Evolutionary conservation across 768 basidiomycete genomes (phyloP), one percentile per base, ranked within the genome.

Genomic region (Gelatoporia subvermispora): DNA sequence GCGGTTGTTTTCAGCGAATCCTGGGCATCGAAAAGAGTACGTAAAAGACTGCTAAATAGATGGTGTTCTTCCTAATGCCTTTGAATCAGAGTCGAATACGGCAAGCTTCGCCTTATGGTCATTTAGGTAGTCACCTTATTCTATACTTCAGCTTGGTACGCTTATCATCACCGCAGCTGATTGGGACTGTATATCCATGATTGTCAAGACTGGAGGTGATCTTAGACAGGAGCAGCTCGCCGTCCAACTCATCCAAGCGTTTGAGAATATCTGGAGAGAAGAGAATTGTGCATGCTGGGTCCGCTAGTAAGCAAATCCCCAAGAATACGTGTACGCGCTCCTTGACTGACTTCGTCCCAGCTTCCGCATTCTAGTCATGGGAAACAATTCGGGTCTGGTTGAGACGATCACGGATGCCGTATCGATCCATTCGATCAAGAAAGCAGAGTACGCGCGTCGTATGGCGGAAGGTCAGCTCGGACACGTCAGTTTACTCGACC

Each of bases 381-480:
- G 94, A 4, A 89, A 87, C 40, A 81, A 81, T 2, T 97, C 96
- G 11, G 96, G 94, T 20, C 68, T 99, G 43, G 92, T 99, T 0
- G 96, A 99, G 69, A 99, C 96, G 0, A 97, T 99, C 55, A 97
- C 93, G 3, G 96, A 99, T 58, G 89, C 95, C 0, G 93, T 98
- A 0, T 98, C 96, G 4, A 92, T 99, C 57, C 96, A 99, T 64
- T 98, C 96, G 1, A 96, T 99, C 66, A 99, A 99, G 75, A 99
- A 99, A 69, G 88, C 92, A 2, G 95, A 96, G 64, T 98, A 98
- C 66, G 94, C 95, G 1, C 80, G 91, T 56, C 76, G 92, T 47
- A 68, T 95, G 47, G 79, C 91, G 3, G 79, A 82, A 57, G 87
- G 92, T 25, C 78, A 82, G 46, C 70, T 95, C 17, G 88, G 87